Conservation (phyloP, 2,329 filamentous ascomycete species). For the Fusarium sp. region DNA sequence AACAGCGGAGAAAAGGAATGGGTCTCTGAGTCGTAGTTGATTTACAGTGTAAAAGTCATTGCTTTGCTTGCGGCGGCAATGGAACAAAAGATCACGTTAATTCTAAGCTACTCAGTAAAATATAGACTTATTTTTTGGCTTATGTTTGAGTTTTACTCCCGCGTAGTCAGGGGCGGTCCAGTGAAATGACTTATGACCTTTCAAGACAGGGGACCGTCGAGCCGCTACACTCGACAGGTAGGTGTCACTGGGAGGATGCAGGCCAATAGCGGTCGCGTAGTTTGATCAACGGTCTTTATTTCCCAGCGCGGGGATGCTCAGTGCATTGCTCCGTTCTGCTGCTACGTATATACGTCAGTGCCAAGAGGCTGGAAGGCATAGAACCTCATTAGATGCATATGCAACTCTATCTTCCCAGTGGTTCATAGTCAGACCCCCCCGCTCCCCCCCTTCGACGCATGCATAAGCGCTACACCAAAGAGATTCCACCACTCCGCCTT, state of each 20-base stretch:
- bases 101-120: conserved; percentile 2
- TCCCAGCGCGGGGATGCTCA: conserved; percentile 5
- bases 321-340: neutral
- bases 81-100: conserved; percentile 15
- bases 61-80: conserved; percentile 17
- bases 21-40: conserved; percentile 1
- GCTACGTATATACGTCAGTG: conserved; percentile 9
- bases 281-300: conserved; percentile 25
- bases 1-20: neutral
- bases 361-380: neutral
- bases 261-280: conserved; percentile 9
- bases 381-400: conserved; percentile 28
- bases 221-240: neutral
- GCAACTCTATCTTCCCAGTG: neutral
- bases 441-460: neutral
- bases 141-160: conserved; percentile 36
- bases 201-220: conserved; percentile 5
- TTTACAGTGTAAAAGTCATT: neutral
- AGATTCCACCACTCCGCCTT: conserved; percentile 10
- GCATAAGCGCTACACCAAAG: conserved; percentile 3
- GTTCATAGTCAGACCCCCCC: neutral
- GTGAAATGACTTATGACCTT: neutral
- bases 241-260: neutral
- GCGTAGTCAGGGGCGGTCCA: conserved; percentile 32
- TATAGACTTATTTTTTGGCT: conserved; percentile 44